phyloP scores from a whole-genome alignment of 768 basidiomycete genomes.

The Lactarius hatsudake region DNA sequence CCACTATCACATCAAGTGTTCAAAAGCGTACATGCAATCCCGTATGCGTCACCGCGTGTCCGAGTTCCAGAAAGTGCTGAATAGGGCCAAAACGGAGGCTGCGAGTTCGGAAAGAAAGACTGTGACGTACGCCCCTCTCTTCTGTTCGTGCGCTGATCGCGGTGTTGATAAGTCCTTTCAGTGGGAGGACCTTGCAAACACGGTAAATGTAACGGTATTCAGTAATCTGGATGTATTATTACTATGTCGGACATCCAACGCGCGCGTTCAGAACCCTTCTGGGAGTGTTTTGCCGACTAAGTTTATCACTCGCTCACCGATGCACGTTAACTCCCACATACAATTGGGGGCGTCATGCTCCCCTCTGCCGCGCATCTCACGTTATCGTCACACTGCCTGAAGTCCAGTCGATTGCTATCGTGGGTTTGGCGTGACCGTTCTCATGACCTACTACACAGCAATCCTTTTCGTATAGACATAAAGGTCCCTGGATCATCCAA shows the following conservation, averaged over 20 bases:
- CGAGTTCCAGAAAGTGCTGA: constrained; percentile 94
- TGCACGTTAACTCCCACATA: not conserved
- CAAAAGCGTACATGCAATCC: constrained; percentile 99
- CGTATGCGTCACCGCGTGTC: constrained; percentile 91
- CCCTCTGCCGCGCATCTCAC: not conserved
- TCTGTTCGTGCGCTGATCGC: not conserved
- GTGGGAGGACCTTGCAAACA: constrained; percentile 28
- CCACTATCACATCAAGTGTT: constrained; percentile 99
- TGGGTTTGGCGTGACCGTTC: not conserved
- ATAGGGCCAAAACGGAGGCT: constrained; percentile 92
- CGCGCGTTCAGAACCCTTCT: constrained; percentile 1
- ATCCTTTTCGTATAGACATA: not conserved
- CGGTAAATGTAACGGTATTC: constrained; percentile 24
- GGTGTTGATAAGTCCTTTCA: constrained; percentile 10
- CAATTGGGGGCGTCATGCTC: not conserved
- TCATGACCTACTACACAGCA: not conserved
- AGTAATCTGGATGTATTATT: constrained; percentile 22
- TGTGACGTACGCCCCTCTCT: constrained; percentile 59
- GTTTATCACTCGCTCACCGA: not conserved
- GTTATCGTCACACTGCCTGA: not conserved
- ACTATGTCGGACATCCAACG: constrained; percentile 3
- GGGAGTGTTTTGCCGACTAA: not conserved
- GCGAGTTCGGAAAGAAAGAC: constrained; percentile 85
- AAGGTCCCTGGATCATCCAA: not conserved
- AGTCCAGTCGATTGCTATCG: not conserved